Conservation (phyloP, 306 rosid species). For the Sindora glabra region DNA sequence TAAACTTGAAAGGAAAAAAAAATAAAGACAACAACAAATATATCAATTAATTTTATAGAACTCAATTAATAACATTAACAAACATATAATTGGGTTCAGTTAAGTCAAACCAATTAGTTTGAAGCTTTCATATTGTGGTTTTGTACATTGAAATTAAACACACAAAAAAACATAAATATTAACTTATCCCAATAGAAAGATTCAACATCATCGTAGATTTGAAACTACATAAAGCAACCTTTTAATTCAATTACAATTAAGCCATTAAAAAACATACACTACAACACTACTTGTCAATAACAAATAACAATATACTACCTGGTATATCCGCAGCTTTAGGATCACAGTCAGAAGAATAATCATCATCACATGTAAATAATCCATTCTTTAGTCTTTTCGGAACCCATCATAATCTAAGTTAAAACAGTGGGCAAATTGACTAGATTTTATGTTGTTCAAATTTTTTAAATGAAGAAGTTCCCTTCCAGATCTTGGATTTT, state of each 20-base stretch:
- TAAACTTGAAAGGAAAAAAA: too few relatives aligned
- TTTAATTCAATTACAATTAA: too few relatives aligned
- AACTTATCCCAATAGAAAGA: neutral
- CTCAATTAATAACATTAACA: too few relatives aligned
- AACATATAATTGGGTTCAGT: too few relatives aligned
- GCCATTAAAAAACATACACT: too few relatives aligned
- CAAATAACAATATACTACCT: slow-evolving; percentile 32
- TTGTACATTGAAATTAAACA: too few relatives aligned
- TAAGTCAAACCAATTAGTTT: too few relatives aligned
- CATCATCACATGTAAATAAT: slow-evolving; percentile 49
- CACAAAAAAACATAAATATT: neutral
- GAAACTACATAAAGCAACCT: neutral
- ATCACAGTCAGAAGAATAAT: slow-evolving; percentile 56
- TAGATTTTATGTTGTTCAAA: slow-evolving; percentile 27
- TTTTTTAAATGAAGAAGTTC: slow-evolving; percentile 47
- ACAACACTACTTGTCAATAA: too few relatives aligned
- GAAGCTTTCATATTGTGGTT: too few relatives aligned
- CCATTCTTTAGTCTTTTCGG: slow-evolving; percentile 37
- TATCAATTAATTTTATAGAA: too few relatives aligned
- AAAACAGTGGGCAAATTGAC: slow-evolving; percentile 44
- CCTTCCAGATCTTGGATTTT: slow-evolving; percentile 78
- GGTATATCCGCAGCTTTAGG: slow-evolving; percentile 49
- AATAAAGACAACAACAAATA: too few relatives aligned
- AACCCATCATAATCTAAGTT: slow-evolving; percentile 55
- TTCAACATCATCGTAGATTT: slow-evolving; percentile 7